phyloP scores from a whole-genome alignment of 768 basidiomycete genomes.

The Russula olivacea region DNA sequence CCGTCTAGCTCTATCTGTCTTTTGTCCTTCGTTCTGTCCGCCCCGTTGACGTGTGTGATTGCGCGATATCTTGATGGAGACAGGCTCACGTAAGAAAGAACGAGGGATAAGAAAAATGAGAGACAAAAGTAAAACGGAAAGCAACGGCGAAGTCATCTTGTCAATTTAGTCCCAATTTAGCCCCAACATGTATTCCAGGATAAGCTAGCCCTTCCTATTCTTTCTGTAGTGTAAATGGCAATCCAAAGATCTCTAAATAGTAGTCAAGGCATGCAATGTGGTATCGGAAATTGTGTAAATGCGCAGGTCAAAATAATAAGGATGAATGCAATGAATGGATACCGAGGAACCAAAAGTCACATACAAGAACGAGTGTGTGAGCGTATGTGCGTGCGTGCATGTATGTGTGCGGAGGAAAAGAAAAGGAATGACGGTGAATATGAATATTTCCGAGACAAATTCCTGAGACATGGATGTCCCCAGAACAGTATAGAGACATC shows the following conservation, averaged over 20 bases:
- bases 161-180: not conserved
- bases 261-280: constrained; percentile 23
- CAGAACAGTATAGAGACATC: not conserved
- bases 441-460: not conserved
- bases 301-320: constrained; percentile 20
- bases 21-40: not conserved
- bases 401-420: not conserved
- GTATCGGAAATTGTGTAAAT: constrained; percentile 24
- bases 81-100: constrained; percentile 16
- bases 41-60: constrained; percentile 14
- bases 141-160: constrained; percentile 1
- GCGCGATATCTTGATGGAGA: constrained; percentile 7
- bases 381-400: not conserved
- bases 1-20: constrained; percentile 2
- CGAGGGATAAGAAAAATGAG: not conserved
- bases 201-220: constrained; percentile 12
- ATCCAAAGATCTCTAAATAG: constrained; percentile 22
- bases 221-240: constrained; percentile 17
- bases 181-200: constrained; percentile 11
- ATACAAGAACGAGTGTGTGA: constrained; percentile 14
- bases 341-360: constrained; percentile 8
- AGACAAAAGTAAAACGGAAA: constrained; percentile 7
- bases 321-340: constrained; percentile 20
- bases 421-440: not conserved
- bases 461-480: not conserved